Evolutionary conservation across 23 red algal species (phyloP), one percentile per base, ranked within the genome.

Genomic region (Porphyridium purpureum): DNA sequence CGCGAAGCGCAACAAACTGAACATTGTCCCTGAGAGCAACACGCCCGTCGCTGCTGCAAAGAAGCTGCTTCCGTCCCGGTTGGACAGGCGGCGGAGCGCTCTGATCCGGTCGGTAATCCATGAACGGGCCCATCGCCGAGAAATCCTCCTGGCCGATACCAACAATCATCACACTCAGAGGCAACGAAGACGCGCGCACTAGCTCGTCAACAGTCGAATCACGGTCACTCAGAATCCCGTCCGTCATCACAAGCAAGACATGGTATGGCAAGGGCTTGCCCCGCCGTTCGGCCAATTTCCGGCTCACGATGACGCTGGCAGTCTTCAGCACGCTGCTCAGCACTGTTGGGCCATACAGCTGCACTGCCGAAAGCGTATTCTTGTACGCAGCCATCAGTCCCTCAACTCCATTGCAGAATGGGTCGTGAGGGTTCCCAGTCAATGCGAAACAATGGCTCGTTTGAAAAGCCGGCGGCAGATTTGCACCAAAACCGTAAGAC

Each of bases 21-120:
- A 81, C 75, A 55, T 70, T 81, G 59, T 81, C 75, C 8, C 75
- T n/a, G n/a, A n/a, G n/a, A n/a, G n/a, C n/a, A n/a, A n/a, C n/a
- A n/a, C n/a, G n/a, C n/a, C n/a, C n/a, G n/a, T n/a, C n/a, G n/a
- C n/a, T n/a, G n/a, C n/a, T n/a, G n/a, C n/a, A n/a, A n/a, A n/a
- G n/a, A n/a, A n/a, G n/a, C n/a, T n/a, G n/a, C n/a, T n/a, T n/a
- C n/a, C n/a, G n/a, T n/a, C n/a, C n/a, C n/a, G n/a, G 30, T 4
- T 48, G 17, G 4, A 48, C 44, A 2, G 23, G 44, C 44, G 44
- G 1, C 19, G 19, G 44, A 2, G 23, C 19, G 2, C 19, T 15
- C 2, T 15, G 23, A 15, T 48, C 44, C 4, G 2, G 17, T 15
- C 23, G 17, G 44, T 48, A 15, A 22, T 15, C 44, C 19, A 21